Evolutionary conservation across 148 eudicot species (phyloP), one percentile per base, ranked within the genome.

Genomic region (Polygonum maritimum): DNA sequence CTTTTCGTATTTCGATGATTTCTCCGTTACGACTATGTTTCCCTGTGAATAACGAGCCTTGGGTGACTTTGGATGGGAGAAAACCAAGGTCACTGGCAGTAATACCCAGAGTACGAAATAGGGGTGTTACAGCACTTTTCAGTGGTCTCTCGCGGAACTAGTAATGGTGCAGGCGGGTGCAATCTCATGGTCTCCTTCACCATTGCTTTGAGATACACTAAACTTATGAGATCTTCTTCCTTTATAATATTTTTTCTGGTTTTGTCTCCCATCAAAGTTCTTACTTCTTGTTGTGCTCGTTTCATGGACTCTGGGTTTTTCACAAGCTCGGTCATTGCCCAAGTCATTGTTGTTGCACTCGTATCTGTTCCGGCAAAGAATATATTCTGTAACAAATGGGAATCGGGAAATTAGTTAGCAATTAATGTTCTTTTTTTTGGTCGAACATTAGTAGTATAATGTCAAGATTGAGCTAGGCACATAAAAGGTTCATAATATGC

Each of bases 271-370:
- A 60, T 26, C 15, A 60, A 9, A 9, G 19, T 40, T 65, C 26
- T 65, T 71, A 15, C 65, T 45, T 73, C 84, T 14, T 83, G 22
- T 77, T 85, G 84, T 10, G 71, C 82, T 81, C 63, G 83, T 8
- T 39, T 77, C 82, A 85, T 77, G 2, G 55, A 75, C 0, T 7
- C 19, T 0, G 88, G 86, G 71, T 81, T 77, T 38, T 44, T 81
- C 15, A 79, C 52, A 21, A 85, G 63, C 78, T 77, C 79, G 3
- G 84, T 83, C 88, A 85, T 85, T 33, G 79, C 79, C 88, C 88
- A 85, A 0, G 81, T 55, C n/a, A 83, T 40, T 58, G 73, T 71
- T 0, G 76, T 36, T 12, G 82, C 76, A 44, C 72, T 81, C 0
- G 88, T 81, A 22, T 85, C 84, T 4, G 87, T 81, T 65, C 87